These are phyloP conservation scores for Aspergillus aculeatinus DNA, from an alignment of 2,329 filamentous ascomycete species.

Conservation along the genomic window DNA sequence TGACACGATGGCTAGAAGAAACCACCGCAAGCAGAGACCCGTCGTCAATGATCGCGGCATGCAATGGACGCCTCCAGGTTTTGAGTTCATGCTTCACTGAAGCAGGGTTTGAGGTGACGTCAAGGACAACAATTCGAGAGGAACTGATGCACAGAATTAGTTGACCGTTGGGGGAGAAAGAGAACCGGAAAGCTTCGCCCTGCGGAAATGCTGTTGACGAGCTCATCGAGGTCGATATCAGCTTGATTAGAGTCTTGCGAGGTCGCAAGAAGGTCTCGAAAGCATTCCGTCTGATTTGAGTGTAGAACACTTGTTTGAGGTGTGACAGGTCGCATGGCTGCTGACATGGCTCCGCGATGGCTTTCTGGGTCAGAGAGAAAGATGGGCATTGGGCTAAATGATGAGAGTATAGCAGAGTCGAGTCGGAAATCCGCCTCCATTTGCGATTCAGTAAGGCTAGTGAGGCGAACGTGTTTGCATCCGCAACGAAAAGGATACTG, in stretches of 20 bases:
- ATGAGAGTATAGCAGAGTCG: constrained; percentile 46
- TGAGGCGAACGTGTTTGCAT: constrained; percentile 50
- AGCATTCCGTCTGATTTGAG: constrained; percentile 71
- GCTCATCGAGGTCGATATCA: constrained; percentile 80
- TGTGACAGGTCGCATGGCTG: constrained; percentile 54
- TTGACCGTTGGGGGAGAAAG: constrained; percentile 71
- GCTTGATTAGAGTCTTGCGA: constrained; percentile 68
- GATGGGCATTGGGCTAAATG: constrained; percentile 47
- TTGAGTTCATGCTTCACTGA: constrained; percentile 75
- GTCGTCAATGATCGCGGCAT: constrained; percentile 77
- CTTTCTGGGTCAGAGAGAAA: constrained; percentile 39
- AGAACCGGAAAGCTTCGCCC: constrained; percentile 83
- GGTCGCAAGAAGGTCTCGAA: constrained; percentile 75
- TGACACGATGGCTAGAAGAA: constrained; percentile 78
- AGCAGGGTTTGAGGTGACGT: constrained; percentile 61
- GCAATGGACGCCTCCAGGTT: constrained; percentile 70
- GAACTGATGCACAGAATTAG: constrained; percentile 80
- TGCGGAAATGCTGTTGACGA: constrained; percentile 76
- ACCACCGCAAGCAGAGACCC: constrained; percentile 74
- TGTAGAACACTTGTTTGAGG: constrained; percentile 65
- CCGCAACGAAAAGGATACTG: constrained; percentile 49
- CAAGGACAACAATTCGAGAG: constrained; percentile 76
- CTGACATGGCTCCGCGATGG: constrained; percentile 31
- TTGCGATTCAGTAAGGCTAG: constrained; percentile 45
- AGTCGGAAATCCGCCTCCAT: constrained; percentile 47